Base-by-base conservation (phyloP, 805 yeast species). In the Metschnikowia matae region DNA sequence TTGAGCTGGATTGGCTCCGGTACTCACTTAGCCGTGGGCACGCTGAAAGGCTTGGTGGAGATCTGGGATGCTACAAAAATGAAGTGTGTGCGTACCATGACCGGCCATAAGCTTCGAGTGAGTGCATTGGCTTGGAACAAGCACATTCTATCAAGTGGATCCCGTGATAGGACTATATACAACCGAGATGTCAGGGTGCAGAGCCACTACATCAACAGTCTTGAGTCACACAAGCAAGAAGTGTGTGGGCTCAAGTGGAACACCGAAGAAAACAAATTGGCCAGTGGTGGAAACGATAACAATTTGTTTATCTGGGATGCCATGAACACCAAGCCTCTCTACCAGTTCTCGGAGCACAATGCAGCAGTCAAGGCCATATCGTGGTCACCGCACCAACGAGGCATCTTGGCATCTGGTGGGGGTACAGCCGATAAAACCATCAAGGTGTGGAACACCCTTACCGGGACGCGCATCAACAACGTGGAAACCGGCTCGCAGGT, bases 241-340 rank as follows among this genome's bases (percentile, higher is more conserved):
- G 96, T 94, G 40, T 94, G 99, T 71, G 99, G 99, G 2, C 77
- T 94, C 57, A 84, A 84, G 63, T 94, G 99, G 99, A 91, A 91
- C 61, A 77, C 81, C 4, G 95, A 89, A 49, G 95, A 88, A 58
- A 90, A 92, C 65, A 90, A 88, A 64, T 75, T 94, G 44, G 99
- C 97, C 0, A 84, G 94, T 23, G 99, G 99, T 23, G 96, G 97
- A 41, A 94, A 94, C 64, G 99, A 94, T 68, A 94, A 94, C 65
- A 81, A 81, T 60, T 75, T 94, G 21, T 78, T 80, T 56, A 86
- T 94, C 10, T 94, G 97, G 94, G 96, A 89, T 63, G 96, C 94
- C 1, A 65, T 83, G 41, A 79, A 78, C 48, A 65, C 78, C 3
- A 75, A 75, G 48, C 97, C 99, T 2, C 65, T 89, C 29, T 80